Base-by-base conservation (phyloP, 306 rosid species). In the Heteromeles arbutifolia region DNA sequence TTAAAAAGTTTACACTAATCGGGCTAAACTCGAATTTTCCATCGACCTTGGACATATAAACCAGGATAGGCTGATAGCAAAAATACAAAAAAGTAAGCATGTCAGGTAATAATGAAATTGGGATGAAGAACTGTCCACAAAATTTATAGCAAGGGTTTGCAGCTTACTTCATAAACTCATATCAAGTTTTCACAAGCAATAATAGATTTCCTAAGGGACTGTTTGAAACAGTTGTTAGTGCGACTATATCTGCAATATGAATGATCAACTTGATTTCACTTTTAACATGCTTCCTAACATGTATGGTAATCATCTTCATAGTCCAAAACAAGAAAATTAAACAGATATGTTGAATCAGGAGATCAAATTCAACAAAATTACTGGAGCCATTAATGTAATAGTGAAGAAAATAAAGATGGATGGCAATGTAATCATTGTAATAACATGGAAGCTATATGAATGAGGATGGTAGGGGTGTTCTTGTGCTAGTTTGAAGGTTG, bases 41-140 rank as follows among this genome's bases (percentile, higher is more conserved):
- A 88, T 96, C 98, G 79, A 96, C 99, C 89, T 96, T 96, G 86
- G 94, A 92, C 98, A 96, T 92, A 85, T 90, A 96, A 59, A 96
- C 99, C 85, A 96, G 88, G 77, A 96, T 90, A 61, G 99, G 99
- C 99, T 96, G 93, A 82, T 79, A 80, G 75, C 68, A 73, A 75
- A 69, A 69, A 82, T 45, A 37, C 41, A 76, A 54, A 65, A 61
- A 37, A 58, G 7, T 56, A 71, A 83, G 15, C 26, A 74, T 44
- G 70, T 62, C 70, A 85, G 85, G 22, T 6, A 56, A 65, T 22
- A 10, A 57, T 71, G 57, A 61, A 70, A 43, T 44, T 70, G 77
- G 72, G 48, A 71, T 22, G 70, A 45, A 74, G 54, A 69, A 63
- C 65, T 32, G 11, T 67, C 54, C 7, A 34, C 65, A 50, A 54